Conservation (phyloP, 805 yeast genomes). For the Schwanniomyces vanrijiae region DNA sequence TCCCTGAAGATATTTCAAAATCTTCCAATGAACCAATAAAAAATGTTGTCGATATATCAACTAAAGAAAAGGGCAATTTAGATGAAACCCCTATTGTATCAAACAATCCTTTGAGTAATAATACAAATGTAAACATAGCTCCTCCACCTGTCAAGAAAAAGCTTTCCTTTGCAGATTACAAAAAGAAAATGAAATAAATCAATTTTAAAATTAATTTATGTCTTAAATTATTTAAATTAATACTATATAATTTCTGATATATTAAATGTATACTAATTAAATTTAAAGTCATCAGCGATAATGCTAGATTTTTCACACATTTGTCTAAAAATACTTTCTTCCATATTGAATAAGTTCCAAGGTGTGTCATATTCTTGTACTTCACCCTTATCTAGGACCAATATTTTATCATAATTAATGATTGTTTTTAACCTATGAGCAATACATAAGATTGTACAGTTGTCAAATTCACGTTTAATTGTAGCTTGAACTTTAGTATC, state of each 20-base stretch:
- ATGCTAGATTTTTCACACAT: conserved; percentile 64
- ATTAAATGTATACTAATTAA: conserved; percentile 1
- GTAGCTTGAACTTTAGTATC: conserved; percentile 78
- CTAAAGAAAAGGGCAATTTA: conserved; percentile 2
- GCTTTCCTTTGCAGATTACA: conserved; percentile 74
- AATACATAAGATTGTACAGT: conserved; percentile 80
- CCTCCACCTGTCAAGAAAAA: conserved; percentile 41
- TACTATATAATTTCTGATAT: conserved; percentile 1
- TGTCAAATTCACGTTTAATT: conserved; percentile 63
- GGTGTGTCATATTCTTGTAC: conserved; percentile 79
- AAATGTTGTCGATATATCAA: neutral
- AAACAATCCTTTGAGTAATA: conserved; percentile 5
- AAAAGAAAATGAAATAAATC: conserved; percentile 49
- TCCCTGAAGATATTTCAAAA: neutral
- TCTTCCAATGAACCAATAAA: neutral
- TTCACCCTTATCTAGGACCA: conserved; percentile 81
- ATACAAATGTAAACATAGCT: conserved; percentile 7
- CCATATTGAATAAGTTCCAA: conserved; percentile 53
- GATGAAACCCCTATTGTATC: neutral
- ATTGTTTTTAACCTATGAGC: conserved; percentile 84
- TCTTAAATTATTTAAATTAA: neutral
- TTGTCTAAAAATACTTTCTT: conserved; percentile 57
- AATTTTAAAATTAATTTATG: neutral
- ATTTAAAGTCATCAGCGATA: conserved; percentile 42
- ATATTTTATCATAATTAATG: conserved; percentile 69